These are phyloP conservation scores for Psidium guajava DNA, from an alignment of 345 rosid genomes.

Conservation along the genomic window DNA sequence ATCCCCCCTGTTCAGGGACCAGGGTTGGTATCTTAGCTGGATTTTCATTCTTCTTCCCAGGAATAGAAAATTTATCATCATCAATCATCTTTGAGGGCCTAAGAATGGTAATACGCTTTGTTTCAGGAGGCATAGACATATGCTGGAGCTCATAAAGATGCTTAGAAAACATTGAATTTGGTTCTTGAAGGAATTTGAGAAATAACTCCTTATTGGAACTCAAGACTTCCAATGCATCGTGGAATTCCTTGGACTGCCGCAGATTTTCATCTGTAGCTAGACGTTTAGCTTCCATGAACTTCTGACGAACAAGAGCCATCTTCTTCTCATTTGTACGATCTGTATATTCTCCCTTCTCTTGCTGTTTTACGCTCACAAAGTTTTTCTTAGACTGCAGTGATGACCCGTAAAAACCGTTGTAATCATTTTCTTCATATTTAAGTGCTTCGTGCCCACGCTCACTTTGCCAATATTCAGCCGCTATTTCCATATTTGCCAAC, in stretches of 20 bases:
- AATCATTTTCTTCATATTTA: conserved; percentile 25
- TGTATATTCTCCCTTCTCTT: conserved; percentile 27
- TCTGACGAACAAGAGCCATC: conserved; percentile 76
- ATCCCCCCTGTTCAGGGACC: conserved; percentile 20
- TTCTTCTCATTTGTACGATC: conserved; percentile 27
- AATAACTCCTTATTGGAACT: conserved; percentile 69
- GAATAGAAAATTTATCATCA: conserved; percentile 29
- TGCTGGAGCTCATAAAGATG: conserved; percentile 41
- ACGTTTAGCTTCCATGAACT: conserved; percentile 77
- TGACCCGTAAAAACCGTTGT: conserved; percentile 51
- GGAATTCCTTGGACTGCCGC: conserved; percentile 71
- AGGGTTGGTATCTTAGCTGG: conserved; percentile 28
- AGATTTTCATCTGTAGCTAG: conserved; percentile 65
- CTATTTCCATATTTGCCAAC: conserved; percentile 32
- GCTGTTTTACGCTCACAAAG: conserved; percentile 30
- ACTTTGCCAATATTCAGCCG: conserved; percentile 36
- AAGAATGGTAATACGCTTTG: conserved; percentile 77
- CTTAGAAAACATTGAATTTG: conserved; percentile 55
- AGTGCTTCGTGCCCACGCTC: conserved; percentile 17
- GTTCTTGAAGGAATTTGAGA: conserved; percentile 65
- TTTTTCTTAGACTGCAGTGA: conserved; percentile 48
- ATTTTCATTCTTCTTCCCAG: conserved; percentile 36
- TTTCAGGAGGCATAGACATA: conserved; percentile 49
- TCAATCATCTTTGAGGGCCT: conserved; percentile 74
- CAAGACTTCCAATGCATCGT: conserved; percentile 69